Evolutionary conservation across 2,329 filamentous ascomycete species (phyloP).

Genomic region (Pyrenophora seminiperda): DNA sequence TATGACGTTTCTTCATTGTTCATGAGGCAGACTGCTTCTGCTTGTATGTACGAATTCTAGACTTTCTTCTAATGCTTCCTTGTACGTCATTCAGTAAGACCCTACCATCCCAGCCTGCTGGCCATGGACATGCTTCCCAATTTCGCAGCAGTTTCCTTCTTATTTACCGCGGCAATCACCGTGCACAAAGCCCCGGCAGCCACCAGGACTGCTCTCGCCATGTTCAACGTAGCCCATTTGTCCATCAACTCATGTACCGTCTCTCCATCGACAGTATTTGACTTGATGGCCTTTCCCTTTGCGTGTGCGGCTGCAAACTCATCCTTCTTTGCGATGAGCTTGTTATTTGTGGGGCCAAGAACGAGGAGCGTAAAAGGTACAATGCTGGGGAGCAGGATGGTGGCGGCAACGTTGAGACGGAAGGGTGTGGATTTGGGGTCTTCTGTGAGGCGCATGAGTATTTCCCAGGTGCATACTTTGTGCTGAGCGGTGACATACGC

Average conservation of each 20-base stretch:
- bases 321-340: conserved; percentile 54
- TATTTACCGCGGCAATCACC: conserved; percentile 34
- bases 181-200: conserved; percentile 34
- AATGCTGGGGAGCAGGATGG: conserved; percentile 53
- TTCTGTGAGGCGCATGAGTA: conserved; percentile 20
- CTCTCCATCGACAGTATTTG: conserved; percentile 49
- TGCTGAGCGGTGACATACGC: conserved; percentile 27
- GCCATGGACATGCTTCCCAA: conserved; percentile 19
- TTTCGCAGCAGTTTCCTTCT: conserved; percentile 30
- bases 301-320: conserved; percentile 46
- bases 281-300: conserved; percentile 47
- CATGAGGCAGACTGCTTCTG: too few relatives aligned
- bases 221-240: conserved; percentile 60
- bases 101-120: too few relatives aligned
- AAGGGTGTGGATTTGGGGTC: conserved; percentile 41
- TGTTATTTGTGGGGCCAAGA: conserved; percentile 56
- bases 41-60: too few relatives aligned
- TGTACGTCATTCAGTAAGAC: too few relatives aligned
- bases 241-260: conserved; percentile 60
- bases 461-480: conserved; percentile 4
- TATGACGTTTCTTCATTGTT: conserved; percentile 9
- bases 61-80: too few relatives aligned
- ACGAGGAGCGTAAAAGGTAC: conserved; percentile 59
- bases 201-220: conserved; percentile 50
- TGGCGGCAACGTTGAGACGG: conserved; percentile 55